These are phyloP conservation scores for Zopfia rhizophila DNA, from an alignment of 2,329 filamentous ascomycete genomes.

Conservation along the genomic window DNA sequence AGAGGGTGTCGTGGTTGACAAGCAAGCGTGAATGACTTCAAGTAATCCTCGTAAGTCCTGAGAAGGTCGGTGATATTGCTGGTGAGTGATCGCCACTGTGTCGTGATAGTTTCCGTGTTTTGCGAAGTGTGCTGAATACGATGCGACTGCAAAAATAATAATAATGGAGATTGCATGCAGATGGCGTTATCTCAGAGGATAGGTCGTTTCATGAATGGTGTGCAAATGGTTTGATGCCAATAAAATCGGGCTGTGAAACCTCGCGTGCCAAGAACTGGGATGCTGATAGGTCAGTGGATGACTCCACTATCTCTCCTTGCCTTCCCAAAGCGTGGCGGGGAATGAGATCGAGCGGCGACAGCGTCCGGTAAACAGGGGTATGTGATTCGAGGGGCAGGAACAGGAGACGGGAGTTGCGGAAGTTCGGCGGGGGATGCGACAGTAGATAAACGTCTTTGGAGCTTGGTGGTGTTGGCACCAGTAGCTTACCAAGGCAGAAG, in stretches of 20 bases:
- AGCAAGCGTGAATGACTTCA: background rate
- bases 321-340: constrained; percentile 16
- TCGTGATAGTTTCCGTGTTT: too few species aligned
- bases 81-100: too few species aligned
- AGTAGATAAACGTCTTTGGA: constrained; percentile 19
- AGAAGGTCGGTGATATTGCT: too few species aligned
- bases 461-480: constrained; percentile 25
- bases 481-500: constrained; percentile 26
- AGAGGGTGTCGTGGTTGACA: constrained; percentile 24
- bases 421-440: constrained; percentile 24
- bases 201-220: constrained; percentile 32
- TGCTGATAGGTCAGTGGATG: constrained; percentile 36
- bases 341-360: constrained; percentile 21
- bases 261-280: constrained; percentile 36
- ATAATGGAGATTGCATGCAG: too few species aligned
- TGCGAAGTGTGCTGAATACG: background rate
- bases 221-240: constrained; percentile 29
- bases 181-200: constrained; percentile 14
- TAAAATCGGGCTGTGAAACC: constrained; percentile 22
- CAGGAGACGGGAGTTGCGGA: constrained; percentile 25
- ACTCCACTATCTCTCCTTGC: constrained; percentile 29
- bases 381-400: constrained; percentile 22
- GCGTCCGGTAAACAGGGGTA: constrained; percentile 28
- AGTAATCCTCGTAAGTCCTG: background rate
- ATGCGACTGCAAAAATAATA: too few species aligned